Percentiles rank a stretch among this genome's conserved stretches.
Evolutionary conservation across 768 basidiomycete species (phyloP).

Genomic region (Cantharellus anzutake): DNA sequence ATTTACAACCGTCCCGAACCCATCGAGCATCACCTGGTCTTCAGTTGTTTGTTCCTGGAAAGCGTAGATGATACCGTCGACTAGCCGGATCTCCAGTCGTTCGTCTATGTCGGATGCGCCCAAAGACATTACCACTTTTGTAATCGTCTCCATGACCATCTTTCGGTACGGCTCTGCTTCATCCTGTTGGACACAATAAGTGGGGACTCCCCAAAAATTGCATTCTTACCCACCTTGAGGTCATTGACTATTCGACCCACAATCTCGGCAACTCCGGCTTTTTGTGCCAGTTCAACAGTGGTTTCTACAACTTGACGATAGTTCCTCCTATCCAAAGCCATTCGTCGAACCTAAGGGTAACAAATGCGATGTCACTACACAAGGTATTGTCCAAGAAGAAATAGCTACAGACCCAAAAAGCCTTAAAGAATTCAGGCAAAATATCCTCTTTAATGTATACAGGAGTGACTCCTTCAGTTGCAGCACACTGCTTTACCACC

Average conservation of each 20-base stretch:
- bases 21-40: slow-evolving; percentile 98
- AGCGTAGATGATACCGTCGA: slow-evolving; percentile 97
- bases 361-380: not conserved
- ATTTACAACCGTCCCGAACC: slow-evolving; percentile 94
- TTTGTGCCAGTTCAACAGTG: slow-evolving; percentile 94
- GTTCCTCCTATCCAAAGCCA: slow-evolving; percentile 93
- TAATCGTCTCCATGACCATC: slow-evolving; percentile 99
- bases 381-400: not conserved
- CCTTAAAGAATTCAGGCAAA: slow-evolving; percentile 96
- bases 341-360: slow-evolving; percentile 38
- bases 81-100: slow-evolving; percentile 77
- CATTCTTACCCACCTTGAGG: slow-evolving; percentile 31
- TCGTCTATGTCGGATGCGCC: slow-evolving; percentile 98
- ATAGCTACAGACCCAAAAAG: slow-evolving; percentile 64
- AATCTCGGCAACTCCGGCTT: slow-evolving; percentile 91
- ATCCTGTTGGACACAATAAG: slow-evolving; percentile 19
- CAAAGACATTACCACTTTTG: slow-evolving; percentile 80
- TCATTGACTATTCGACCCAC: slow-evolving; percentile 78
- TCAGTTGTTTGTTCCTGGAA: slow-evolving; percentile 99
- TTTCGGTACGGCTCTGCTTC: slow-evolving; percentile 85
- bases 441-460: slow-evolving; percentile 96
- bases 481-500: slow-evolving; percentile 97
- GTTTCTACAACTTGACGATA: slow-evolving; percentile 97
- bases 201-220: not conserved
- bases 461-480: slow-evolving; percentile 93